These are phyloP conservation scores for Meredithiella fracta DNA, from an alignment of 2,329 filamentous ascomycete species.

Conservation along the genomic window DNA sequence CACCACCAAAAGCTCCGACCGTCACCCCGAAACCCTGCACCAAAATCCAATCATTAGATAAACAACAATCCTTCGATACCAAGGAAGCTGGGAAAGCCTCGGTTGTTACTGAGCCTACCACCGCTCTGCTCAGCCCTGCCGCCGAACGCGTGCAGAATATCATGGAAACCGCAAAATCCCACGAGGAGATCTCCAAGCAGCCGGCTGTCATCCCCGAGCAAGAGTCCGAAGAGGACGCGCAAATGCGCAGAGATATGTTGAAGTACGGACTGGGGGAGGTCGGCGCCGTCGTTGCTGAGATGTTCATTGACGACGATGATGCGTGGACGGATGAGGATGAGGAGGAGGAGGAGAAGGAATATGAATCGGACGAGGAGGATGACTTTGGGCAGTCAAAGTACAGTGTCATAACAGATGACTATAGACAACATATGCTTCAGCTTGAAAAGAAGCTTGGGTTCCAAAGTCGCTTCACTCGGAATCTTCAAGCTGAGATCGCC, in stretches of 20 bases:
- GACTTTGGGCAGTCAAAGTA: constrained; percentile 57
- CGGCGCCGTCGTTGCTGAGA: constrained; percentile 81
- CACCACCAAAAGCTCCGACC: not conserved
- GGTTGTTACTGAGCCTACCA: constrained; percentile 37
- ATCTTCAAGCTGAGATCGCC: constrained; percentile 36
- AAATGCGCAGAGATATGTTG: constrained; percentile 72
- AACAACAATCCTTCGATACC: not conserved
- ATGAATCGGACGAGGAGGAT: constrained; percentile 47
- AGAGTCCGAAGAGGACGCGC: constrained; percentile 67
- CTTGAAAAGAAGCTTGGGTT: constrained; percentile 61
- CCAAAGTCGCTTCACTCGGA: constrained; percentile 28
- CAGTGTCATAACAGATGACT: constrained; percentile 53
- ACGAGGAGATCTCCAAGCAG: constrained; percentile 31
- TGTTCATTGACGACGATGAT: constrained; percentile 48
- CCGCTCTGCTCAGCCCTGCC: constrained; percentile 22
- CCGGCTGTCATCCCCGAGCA: constrained; percentile 47
- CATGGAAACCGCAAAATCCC: constrained; percentile 38
- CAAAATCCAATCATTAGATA: not conserved
- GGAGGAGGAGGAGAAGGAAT: constrained; percentile 35
- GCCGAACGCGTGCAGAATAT: constrained; percentile 37
- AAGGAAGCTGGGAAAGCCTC: not conserved
- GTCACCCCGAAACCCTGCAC: not conserved
- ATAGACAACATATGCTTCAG: constrained; percentile 68
- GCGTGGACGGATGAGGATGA: constrained; percentile 31
- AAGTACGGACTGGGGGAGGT: constrained; percentile 79